Evolutionary conservation across 2,329 filamentous ascomycete genomes (phyloP).

Genomic region (Fonsecaea pedrosoi): DNA sequence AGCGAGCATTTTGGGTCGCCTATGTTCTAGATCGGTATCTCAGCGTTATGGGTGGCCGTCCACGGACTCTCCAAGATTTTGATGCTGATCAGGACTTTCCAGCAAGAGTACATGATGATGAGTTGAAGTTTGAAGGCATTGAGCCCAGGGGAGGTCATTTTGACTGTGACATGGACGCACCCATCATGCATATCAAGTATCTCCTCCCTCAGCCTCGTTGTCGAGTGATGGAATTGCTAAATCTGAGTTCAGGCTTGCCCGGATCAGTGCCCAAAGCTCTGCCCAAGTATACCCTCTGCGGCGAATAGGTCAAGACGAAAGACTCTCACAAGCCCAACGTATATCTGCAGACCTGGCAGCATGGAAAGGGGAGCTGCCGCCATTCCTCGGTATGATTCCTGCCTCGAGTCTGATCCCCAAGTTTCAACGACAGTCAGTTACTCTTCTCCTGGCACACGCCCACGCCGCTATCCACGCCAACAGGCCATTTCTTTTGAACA

Average conservation of each 20-base stretch:
- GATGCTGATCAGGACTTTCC: conserved; percentile 10
- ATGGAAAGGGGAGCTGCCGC: conserved; percentile 1
- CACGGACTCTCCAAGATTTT: conserved; percentile 10
- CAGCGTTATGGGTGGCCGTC: conserved; percentile 11
- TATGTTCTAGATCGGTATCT: conserved; percentile 11
- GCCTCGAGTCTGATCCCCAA: conserved; percentile 7
- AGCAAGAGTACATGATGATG: conserved; percentile 4
- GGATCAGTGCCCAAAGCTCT: conserved; percentile 8
- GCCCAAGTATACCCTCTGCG: conserved; percentile 6
- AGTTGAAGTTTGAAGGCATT: conserved; percentile 1
- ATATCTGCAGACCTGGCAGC: conserved; percentile 3
- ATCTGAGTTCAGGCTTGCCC: not conserved
- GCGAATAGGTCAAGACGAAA: conserved; percentile 4
- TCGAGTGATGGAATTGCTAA: not conserved
- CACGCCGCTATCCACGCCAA: conserved; percentile 8
- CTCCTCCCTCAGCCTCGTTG: not conserved
- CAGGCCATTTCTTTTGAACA: conserved; percentile 8
- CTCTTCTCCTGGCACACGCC: not conserved
- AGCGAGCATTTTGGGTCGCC: conserved; percentile 2
- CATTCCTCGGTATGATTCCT: conserved; percentile 5
- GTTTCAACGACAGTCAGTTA: conserved; percentile 1
- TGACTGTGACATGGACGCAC: conserved; percentile 18
- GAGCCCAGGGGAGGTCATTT: conserved; percentile 1
- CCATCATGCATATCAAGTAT: conserved; percentile 18
- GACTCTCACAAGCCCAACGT: not conserved